phyloP scores from a whole-genome alignment of 306 rosid species.

The Macrotyloma uniflorum region DNA sequence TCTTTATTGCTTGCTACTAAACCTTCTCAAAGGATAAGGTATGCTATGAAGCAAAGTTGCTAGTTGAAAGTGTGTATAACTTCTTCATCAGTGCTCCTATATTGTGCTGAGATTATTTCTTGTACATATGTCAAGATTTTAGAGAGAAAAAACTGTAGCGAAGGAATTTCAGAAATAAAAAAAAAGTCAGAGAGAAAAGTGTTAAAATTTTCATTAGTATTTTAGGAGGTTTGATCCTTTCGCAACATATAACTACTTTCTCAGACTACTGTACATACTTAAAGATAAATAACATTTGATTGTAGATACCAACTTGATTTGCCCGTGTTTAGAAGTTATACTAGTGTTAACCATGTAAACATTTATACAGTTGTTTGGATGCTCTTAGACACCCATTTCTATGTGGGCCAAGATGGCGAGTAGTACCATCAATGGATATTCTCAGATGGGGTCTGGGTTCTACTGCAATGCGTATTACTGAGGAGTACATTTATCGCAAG shows the following conservation, averaged over 20 bases:
- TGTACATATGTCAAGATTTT: conserved; percentile 18
- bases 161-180: conserved; percentile 26
- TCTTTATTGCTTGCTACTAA: conserved; percentile 81
- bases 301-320: conserved; percentile 27
- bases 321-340: neutral
- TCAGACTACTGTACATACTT: conserved; percentile 21
- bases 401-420: conserved; percentile 98
- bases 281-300: conserved; percentile 7
- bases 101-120: conserved; percentile 21
- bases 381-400: conserved; percentile 98
- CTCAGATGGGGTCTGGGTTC: conserved; percentile 99
- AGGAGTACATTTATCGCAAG: conserved; percentile 88
- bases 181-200: neutral
- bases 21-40: conserved; percentile 88
- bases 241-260: conserved; percentile 23
- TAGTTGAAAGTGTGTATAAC: conserved; percentile 33
- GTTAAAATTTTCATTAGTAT: conserved; percentile 13
- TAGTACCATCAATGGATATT: conserved; percentile 82
- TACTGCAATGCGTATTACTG: conserved; percentile 83
- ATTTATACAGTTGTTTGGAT: conserved; percentile 81
- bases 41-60: conserved; percentile 21
- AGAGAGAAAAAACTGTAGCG: conserved; percentile 5
- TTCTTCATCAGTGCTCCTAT: conserved; percentile 29
- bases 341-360: conserved; percentile 16
- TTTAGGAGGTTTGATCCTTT: conserved; percentile 33